These are phyloP conservation scores for Puccinia coronata DNA, from an alignment of 1,284 basidiomycete species.

Conservation along the genomic window DNA sequence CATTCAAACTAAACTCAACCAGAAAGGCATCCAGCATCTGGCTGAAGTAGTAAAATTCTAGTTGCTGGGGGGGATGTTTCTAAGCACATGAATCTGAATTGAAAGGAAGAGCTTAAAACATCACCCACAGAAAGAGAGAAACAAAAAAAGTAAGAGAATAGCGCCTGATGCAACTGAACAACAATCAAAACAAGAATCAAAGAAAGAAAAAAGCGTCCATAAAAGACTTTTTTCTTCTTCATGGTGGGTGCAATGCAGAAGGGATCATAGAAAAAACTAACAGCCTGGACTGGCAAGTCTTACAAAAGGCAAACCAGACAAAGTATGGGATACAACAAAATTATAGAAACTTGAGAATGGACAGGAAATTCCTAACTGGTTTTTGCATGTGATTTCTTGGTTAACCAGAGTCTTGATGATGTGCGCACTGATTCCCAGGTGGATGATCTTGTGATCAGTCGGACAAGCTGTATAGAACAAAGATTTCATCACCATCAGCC, in stretches of 20 bases:
- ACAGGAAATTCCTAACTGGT: background rate
- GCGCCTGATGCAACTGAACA: background rate
- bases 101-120: background rate
- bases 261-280: background rate
- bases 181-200: background rate
- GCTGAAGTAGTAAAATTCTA: too few relatives aligned
- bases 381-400: background rate
- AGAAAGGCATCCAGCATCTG: too few relatives aligned
- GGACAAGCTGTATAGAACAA: background rate
- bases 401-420: background rate
- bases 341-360: background rate
- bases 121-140: background rate
- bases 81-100: too few relatives aligned
- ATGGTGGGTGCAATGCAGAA: background rate
- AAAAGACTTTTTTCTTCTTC: background rate
- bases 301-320: background rate
- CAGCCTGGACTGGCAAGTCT: background rate
- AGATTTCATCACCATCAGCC: background rate
- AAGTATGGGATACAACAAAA: slow-evolving; percentile 10
- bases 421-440: background rate
- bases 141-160: background rate
- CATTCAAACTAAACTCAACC: too few relatives aligned
- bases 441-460: background rate
- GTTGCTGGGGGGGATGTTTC: too few relatives aligned
- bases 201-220: background rate